Percentiles rank a stretch among this genome's conserved stretches.
Evolutionary conservation across 2,329 filamentous ascomycete species (phyloP).

Genomic region (Colletotrichum endophyticum): DNA sequence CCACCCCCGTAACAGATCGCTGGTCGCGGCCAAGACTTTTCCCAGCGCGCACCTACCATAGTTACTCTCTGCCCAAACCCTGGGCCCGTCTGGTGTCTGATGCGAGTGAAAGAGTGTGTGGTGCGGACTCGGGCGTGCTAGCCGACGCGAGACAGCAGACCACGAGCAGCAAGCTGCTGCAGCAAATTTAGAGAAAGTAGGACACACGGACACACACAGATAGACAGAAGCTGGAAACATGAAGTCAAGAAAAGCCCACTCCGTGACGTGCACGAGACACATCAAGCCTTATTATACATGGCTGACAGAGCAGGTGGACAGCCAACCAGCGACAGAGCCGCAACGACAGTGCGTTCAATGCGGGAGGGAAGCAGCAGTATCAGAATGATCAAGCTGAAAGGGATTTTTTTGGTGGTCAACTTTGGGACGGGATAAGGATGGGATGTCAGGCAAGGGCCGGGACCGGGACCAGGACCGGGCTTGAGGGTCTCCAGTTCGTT

Average conservation of each 20-base stretch:
- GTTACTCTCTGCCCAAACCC: background rate
- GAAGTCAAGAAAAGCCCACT: background rate
- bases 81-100: background rate
- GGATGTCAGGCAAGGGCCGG: conserved; percentile 4
- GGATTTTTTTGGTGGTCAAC: background rate
- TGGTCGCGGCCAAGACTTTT: background rate
- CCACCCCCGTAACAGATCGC: background rate
- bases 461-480: background rate
- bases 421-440: background rate
- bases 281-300: conserved; percentile 2
- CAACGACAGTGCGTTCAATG: background rate
- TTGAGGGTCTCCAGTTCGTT: conserved; percentile 10
- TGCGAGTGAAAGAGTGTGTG: background rate
- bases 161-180: background rate
- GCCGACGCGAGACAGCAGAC: background rate
- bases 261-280: conserved; percentile 18
- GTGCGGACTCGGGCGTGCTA: background rate
- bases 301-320: conserved; percentile 3
- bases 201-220: background rate
- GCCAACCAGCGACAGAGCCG: background rate
- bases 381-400: background rate
- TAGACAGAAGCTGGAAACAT: background rate
- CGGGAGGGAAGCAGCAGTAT: background rate
- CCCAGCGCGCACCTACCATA: background rate
- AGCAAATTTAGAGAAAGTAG: background rate